phyloP scores from a whole-genome alignment of 768 basidiomycete species.

The Crucibulum laeve region DNA sequence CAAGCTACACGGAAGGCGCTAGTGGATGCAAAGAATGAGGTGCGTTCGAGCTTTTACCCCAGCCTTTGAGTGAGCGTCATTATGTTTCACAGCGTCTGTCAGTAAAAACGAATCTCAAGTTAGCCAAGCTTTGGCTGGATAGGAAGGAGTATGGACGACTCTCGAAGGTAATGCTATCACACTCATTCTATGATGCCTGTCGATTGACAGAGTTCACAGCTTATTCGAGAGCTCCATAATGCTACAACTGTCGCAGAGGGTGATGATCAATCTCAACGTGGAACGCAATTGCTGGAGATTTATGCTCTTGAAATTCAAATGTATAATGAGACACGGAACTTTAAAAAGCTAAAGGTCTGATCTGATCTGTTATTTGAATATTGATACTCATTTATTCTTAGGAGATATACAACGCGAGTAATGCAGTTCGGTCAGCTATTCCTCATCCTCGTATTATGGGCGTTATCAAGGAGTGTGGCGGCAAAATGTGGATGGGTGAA shows the following conservation, averaged over 20 bases:
- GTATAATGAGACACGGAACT: constrained; percentile 95
- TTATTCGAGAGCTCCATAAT: constrained; percentile 71
- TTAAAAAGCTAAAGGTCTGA: constrained; percentile 88
- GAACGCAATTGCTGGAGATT: constrained; percentile 92
- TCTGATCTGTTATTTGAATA: neutral
- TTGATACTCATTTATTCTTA: constrained; percentile 24
- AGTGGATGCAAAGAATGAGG: constrained; percentile 95
- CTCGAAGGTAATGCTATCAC: constrained; percentile 52
- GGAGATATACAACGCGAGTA: constrained; percentile 97
- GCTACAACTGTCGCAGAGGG: constrained; percentile 61
- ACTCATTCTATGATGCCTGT: neutral
- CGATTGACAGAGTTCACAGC: constrained; percentile 32
- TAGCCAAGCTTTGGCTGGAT: constrained; percentile 97
- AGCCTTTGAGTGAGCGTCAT: constrained; percentile 3
- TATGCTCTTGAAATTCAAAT: constrained; percentile 99
- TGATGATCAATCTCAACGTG: constrained; percentile 87
- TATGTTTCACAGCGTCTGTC: constrained; percentile 68
- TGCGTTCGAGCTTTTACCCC: constrained; percentile 23
- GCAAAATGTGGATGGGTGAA: constrained; percentile 99
- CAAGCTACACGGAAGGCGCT: constrained; percentile 87
- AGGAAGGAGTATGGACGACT: constrained; percentile 86
- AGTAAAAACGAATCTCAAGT: constrained; percentile 93
- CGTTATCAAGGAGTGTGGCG: constrained; percentile 98
- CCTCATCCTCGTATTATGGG: constrained; percentile 99
- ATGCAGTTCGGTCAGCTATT: constrained; percentile 90